Conservation (phyloP, 768 basidiomycete genomes). For the Pleurotus salmoneostramineus region DNA sequence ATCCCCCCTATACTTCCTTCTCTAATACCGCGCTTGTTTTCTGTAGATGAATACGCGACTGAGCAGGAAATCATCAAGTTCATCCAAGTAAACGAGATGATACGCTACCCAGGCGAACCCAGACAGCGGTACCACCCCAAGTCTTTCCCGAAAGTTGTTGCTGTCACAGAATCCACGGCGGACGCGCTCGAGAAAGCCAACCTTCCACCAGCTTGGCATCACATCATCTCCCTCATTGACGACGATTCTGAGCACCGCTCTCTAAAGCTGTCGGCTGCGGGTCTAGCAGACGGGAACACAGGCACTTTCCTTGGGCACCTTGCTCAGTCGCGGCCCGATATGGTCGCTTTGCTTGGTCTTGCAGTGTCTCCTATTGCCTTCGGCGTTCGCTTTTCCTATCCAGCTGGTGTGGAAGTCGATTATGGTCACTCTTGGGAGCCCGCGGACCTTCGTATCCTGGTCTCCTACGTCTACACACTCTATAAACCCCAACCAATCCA, state of each 20-base stretch:
- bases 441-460: neutral
- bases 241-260: neutral
- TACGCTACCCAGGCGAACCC: too few relatives aligned
- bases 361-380: neutral
- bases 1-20: too few relatives aligned
- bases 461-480: constrained; percentile 5
- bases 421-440: neutral
- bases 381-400: neutral
- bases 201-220: neutral
- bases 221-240: neutral
- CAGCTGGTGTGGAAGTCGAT: neutral
- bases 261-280: too few relatives aligned
- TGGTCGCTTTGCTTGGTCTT: neutral
- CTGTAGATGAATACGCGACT: too few relatives aligned
- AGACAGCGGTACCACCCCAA: neutral
- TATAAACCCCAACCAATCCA: neutral
- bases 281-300: neutral
- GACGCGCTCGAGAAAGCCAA: neutral
- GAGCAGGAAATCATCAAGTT: too few relatives aligned
- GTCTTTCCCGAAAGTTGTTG: neutral
- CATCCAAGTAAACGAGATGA: too few relatives aligned
- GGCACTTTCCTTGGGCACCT: neutral
- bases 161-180: neutral
- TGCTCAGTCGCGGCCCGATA: constrained; percentile 1
- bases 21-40: too few relatives aligned